Percentiles rank a stretch among this genome's conserved stretches.
phyloP scores from a whole-genome alignment of 2,329 filamentous ascomycete genomes.

The Dactylellina drechsleri region DNA sequence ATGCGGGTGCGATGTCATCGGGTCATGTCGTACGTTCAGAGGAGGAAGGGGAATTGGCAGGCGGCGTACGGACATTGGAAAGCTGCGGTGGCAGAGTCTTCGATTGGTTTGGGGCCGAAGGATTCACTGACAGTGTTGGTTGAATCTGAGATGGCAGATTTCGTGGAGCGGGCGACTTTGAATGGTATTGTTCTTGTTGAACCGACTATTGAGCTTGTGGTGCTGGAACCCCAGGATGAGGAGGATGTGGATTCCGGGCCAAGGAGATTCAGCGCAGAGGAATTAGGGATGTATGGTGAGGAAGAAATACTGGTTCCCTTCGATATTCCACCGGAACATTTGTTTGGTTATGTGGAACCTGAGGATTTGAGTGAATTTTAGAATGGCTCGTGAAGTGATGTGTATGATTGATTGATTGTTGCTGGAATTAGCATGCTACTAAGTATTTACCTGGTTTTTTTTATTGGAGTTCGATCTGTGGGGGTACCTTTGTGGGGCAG shows the following conservation, averaged over 20 bases:
- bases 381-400: no score
- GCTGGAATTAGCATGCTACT: no score
- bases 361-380: background rate
- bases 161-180: slow-evolving; percentile 30
- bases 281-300: background rate
- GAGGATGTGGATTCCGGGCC: background rate
- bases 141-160: slow-evolving; percentile 30
- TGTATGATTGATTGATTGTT: no score
- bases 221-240: slow-evolving; percentile 12
- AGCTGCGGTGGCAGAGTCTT: slow-evolving; percentile 25
- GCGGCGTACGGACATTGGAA: slow-evolving; percentile 36
- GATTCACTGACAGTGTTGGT: slow-evolving; percentile 42
- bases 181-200: slow-evolving; percentile 28
- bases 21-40: slow-evolving; percentile 44
- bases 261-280: no score
- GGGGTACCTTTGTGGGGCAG: no score
- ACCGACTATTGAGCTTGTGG: background rate
- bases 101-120: slow-evolving; percentile 26
- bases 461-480: no score
- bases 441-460: no score
- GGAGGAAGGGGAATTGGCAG: slow-evolving; percentile 42
- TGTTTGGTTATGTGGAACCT: background rate
- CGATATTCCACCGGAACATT: background rate
- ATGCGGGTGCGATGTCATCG: slow-evolving; percentile 35
- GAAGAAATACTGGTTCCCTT: background rate